Conservation (phyloP, 2,329 filamentous ascomycete genomes). For the Chalara sp. region DNA sequence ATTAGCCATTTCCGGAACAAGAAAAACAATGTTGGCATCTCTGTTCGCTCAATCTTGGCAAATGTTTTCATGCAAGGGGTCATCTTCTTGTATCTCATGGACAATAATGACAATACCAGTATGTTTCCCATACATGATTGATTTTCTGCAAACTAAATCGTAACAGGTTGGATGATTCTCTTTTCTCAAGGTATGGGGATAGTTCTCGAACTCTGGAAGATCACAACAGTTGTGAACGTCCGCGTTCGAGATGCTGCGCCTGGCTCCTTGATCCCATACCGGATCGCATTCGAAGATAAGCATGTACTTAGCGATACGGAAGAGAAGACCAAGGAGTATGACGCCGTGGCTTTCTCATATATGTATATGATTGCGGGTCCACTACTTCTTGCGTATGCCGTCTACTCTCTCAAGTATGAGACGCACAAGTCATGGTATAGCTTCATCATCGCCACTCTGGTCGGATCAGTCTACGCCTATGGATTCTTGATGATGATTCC, state of each 20-base stretch:
- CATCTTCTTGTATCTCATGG: slow-evolving; percentile 93
- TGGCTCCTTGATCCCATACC: slow-evolving; percentile 70
- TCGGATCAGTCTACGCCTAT: slow-evolving; percentile 94
- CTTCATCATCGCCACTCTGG: slow-evolving; percentile 89
- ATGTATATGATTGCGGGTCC: slow-evolving; percentile 90
- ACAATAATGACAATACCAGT: slow-evolving; percentile 93
- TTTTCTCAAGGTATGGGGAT: slow-evolving; percentile 69
- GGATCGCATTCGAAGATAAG: slow-evolving; percentile 88
- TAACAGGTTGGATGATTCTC: slow-evolving; percentile 82
- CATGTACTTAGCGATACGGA: slow-evolving; percentile 92
- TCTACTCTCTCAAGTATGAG: slow-evolving; percentile 88
- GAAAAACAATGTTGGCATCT: slow-evolving; percentile 97
- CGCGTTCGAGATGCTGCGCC: slow-evolving; percentile 64
- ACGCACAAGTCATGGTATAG: slow-evolving; percentile 98
- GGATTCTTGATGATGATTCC: slow-evolving; percentile 99
- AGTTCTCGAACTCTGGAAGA: slow-evolving; percentile 80
- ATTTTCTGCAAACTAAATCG: background rate
- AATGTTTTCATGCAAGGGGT: slow-evolving; percentile 97
- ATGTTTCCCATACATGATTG: background rate
- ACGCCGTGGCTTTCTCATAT: slow-evolving; percentile 95
- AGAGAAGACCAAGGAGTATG: slow-evolving; percentile 97
- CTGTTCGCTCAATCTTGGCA: slow-evolving; percentile 88
- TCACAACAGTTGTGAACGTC: slow-evolving; percentile 91
- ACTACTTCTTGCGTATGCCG: slow-evolving; percentile 79
- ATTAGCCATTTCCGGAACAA: slow-evolving; percentile 99